Evolutionary conservation across 2,329 filamentous ascomycete genomes (phyloP).

Genomic region (Sclerotiophoma versabilis): DNA sequence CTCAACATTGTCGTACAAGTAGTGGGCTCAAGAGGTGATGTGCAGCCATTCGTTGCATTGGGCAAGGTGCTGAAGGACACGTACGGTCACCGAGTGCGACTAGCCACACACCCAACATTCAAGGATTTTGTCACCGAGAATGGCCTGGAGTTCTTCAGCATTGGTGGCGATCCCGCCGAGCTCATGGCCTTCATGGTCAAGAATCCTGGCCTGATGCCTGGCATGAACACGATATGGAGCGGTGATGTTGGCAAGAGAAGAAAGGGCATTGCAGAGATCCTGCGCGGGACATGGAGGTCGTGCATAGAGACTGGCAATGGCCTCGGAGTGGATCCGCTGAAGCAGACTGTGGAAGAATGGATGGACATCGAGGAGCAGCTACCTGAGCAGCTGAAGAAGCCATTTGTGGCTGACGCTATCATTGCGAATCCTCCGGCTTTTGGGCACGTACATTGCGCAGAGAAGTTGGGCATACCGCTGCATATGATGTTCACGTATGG

Average conservation of each 20-base stretch:
- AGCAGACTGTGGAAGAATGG: slow-evolving; percentile 62
- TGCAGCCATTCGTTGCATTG: slow-evolving; percentile 59
- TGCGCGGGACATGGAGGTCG: slow-evolving; percentile 86
- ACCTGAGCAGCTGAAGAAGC: slow-evolving; percentile 51
- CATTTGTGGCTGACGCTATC: slow-evolving; percentile 84
- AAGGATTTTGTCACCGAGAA: slow-evolving; percentile 58
- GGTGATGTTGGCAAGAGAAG: slow-evolving; percentile 79
- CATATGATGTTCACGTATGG: slow-evolving; percentile 83
- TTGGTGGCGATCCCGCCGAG: slow-evolving; percentile 58
- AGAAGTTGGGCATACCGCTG: slow-evolving; percentile 76
- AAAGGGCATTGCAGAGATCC: slow-evolving; percentile 76
- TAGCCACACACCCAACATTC: slow-evolving; percentile 59
- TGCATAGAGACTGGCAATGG: slow-evolving; percentile 83
- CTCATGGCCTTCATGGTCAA: slow-evolving; percentile 86
- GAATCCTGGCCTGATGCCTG: slow-evolving; percentile 84
- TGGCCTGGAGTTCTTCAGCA: slow-evolving; percentile 58
- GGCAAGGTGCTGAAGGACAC: slow-evolving; percentile 59
- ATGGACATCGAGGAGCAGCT: slow-evolving; percentile 50
- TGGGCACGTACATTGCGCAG: slow-evolving; percentile 76
- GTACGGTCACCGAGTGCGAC: slow-evolving; percentile 56
- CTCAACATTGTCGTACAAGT: slow-evolving; percentile 60
- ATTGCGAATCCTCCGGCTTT: slow-evolving; percentile 82
- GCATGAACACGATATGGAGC: slow-evolving; percentile 75
- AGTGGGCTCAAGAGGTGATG: slow-evolving; percentile 58
- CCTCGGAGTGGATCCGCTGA: slow-evolving; percentile 56